phyloP scores from a whole-genome alignment of 2,329 filamentous ascomycete genomes.

The Aphanocladium album region DNA sequence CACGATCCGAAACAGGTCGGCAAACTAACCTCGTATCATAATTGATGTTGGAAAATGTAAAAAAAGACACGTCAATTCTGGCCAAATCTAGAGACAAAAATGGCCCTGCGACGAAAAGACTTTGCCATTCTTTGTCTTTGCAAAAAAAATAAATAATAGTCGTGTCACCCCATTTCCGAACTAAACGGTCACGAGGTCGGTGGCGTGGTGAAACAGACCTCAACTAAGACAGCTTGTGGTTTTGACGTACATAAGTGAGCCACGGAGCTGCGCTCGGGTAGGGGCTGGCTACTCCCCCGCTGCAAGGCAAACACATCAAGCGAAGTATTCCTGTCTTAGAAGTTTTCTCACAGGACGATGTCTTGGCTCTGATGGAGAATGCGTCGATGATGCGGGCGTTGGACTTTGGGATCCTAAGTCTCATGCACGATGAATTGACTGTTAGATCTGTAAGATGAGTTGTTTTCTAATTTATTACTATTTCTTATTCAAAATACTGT shows the following conservation, averaged over 20 bases:
- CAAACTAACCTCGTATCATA: not conserved
- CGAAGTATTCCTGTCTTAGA: not conserved
- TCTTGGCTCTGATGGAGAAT: not conserved
- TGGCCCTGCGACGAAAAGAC: not conserved
- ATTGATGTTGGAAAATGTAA: not conserved
- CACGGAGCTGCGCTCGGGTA: not conserved
- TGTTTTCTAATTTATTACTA: not conserved
- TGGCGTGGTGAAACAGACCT: constrained; percentile 6
- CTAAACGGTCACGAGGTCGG: constrained; percentile 1
- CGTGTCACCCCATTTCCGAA: not conserved
- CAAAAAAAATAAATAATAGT: not conserved
- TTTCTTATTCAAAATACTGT: not conserved
- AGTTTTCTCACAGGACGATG: not conserved
- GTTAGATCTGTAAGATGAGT: not conserved
- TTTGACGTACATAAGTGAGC: not conserved
- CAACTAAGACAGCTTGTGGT: constrained; percentile 1
- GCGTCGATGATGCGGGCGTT: not conserved
- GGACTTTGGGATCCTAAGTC: not conserved
- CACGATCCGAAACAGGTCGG: not conserved
- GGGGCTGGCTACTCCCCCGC: not conserved
- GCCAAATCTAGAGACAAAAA: not conserved
- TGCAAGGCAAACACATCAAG: not conserved
- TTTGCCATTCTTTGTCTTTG: not conserved
- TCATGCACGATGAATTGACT: not conserved
- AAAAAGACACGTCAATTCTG: not conserved